Conservation (phyloP, 768 basidiomycete species). For the Mycena alexandri region DNA sequence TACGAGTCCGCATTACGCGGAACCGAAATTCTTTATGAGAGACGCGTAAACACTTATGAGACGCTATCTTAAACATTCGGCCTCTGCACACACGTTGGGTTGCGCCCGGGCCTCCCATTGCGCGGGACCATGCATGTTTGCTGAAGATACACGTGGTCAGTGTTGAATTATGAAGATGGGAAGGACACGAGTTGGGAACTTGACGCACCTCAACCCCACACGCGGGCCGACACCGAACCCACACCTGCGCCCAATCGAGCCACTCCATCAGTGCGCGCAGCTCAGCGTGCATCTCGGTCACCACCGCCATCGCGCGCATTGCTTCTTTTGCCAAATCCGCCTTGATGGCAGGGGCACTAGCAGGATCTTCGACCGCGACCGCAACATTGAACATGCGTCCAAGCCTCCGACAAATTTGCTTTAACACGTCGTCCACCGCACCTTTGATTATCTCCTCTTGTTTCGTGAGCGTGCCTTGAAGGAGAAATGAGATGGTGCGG, state of each 20-base stretch:
- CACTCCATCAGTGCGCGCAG: constrained; percentile 21
- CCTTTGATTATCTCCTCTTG: constrained; percentile 19
- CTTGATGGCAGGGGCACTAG: too few species aligned
- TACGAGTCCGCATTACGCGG: too few species aligned
- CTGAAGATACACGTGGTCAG: neutral
- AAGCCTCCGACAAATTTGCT: constrained; percentile 22
- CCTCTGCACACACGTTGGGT: constrained; percentile 14
- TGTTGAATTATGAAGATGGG: too few species aligned
- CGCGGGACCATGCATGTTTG: constrained; percentile 3
- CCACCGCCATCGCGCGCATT: neutral
- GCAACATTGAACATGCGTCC: constrained; percentile 18
- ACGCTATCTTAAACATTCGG: constrained; percentile 11
- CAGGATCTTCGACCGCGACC: neutral
- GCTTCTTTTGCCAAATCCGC: neutral
- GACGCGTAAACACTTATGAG: too few species aligned
- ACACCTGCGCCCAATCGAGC: constrained; percentile 30
- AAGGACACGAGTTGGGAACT: too few species aligned
- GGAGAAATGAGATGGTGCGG: neutral
- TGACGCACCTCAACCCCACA: constrained; percentile 14
- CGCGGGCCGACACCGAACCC: constrained; percentile 19
- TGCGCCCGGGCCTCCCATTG: neutral
- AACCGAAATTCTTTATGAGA: too few species aligned
- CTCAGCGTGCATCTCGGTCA: constrained; percentile 8
- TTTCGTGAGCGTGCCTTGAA: neutral
- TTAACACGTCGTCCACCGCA: constrained; percentile 23